Percentiles rank a stretch among this genome's conserved stretches.
These are phyloP conservation scores for Podaxis carcinomalis DNA, from an alignment of 768 basidiomycete species.

Conservation along the genomic window DNA sequence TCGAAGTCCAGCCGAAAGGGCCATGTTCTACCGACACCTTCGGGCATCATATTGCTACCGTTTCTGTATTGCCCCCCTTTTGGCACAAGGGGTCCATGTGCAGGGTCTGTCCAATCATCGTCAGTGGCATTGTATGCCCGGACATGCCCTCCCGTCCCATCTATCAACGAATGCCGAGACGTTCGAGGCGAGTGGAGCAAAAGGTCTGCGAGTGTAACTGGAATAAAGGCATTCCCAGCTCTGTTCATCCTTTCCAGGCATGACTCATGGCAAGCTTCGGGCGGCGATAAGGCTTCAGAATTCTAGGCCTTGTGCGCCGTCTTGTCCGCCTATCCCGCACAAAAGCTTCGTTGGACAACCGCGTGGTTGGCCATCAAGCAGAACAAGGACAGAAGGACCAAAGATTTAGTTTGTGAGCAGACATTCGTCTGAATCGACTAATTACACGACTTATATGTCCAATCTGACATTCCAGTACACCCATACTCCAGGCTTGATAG, in stretches of 20 bases:
- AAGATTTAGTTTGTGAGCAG: not conserved
- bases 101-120: not conserved
- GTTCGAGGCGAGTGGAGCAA: not conserved
- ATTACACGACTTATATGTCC: not conserved
- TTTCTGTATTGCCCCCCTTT: not conserved
- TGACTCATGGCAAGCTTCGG: not conserved
- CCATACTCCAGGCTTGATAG: not conserved
- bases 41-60: not conserved
- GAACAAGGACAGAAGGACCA: not conserved
- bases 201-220: not conserved
- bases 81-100: not conserved
- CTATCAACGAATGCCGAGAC: constrained; percentile 7
- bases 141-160: not conserved
- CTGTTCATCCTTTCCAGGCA: not conserved
- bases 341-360: not conserved
- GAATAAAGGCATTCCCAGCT: not conserved
- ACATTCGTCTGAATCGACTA: not conserved
- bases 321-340: not conserved
- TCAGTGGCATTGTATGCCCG: not conserved
- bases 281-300: not conserved
- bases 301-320: not conserved
- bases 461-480: not conserved
- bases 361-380: not conserved
- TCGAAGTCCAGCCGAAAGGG: not conserved
- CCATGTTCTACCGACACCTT: not conserved